Conservation (phyloP, 768 basidiomycete species). For the Nidularia pulvinata region DNA sequence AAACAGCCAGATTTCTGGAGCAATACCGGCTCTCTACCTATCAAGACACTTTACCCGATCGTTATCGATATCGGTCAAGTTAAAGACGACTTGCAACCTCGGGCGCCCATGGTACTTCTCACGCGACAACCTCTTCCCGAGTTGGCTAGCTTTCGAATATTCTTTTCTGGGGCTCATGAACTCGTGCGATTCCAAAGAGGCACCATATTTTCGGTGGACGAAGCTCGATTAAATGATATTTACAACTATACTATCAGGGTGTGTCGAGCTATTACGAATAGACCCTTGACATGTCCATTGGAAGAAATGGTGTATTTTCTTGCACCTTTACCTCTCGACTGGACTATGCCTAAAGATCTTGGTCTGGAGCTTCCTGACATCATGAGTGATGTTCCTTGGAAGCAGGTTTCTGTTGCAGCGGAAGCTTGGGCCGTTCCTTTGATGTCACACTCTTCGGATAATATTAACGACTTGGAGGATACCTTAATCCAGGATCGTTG, state of each 20-base stretch:
- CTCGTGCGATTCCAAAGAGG: constrained; percentile 42
- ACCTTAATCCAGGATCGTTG: constrained; percentile 75
- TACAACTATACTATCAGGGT: constrained; percentile 65
- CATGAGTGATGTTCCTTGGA: constrained; percentile 59
- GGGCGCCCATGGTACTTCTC: constrained; percentile 63
- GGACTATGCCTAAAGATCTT: constrained; percentile 24
- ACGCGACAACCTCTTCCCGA: constrained; percentile 67
- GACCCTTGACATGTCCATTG: constrained; percentile 54
- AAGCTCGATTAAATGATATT: constrained; percentile 44
- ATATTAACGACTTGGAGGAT: constrained; percentile 52
- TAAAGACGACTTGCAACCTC: constrained; percentile 26
- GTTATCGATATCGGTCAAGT: constrained; percentile 40
- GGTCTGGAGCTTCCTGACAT: constrained; percentile 33
- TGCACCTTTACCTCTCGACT: constrained; percentile 51
- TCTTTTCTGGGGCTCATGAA: constrained; percentile 47
- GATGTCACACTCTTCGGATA: constrained; percentile 27
- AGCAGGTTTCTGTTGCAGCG: constrained; percentile 50
- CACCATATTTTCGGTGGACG: constrained; percentile 46
- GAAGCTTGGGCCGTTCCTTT: constrained; percentile 52
- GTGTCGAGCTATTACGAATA: constrained; percentile 65
- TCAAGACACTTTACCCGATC: constrained; percentile 52
- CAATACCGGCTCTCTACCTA: constrained; percentile 27
- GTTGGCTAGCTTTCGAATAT: constrained; percentile 57
- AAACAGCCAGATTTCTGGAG: constrained; percentile 72
- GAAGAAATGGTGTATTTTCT: constrained; percentile 66